Conservation (phyloP, 1,139 yeast genomes). For the Scheffersomyces cryptocercus region DNA sequence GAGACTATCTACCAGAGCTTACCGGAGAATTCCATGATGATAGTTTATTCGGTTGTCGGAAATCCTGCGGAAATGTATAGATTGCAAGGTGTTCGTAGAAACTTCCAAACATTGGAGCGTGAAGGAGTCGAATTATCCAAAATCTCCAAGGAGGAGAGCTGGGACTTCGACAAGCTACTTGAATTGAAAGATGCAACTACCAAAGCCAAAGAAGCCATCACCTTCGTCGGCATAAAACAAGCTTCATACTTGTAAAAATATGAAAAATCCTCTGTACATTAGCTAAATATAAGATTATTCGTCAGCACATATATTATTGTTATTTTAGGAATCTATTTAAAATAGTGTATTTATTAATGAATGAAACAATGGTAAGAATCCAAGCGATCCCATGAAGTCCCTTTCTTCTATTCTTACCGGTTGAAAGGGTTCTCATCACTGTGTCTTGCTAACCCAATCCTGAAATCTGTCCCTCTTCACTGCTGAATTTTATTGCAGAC, state of each 20-base stretch:
- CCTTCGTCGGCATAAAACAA: constrained; percentile 35
- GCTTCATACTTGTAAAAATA: too few relatives aligned
- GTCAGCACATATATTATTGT: too few relatives aligned
- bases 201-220: constrained; percentile 56
- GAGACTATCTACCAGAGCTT: constrained; percentile 48
- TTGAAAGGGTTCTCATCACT: neutral
- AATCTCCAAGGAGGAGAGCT: constrained; percentile 45
- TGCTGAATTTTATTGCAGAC: constrained; percentile 20
- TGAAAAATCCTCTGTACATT: too few relatives aligned
- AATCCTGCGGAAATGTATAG: constrained; percentile 53
- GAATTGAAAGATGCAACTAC: constrained; percentile 40
- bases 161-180: constrained; percentile 53
- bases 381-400: neutral
- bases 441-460: constrained; percentile 4
- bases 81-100: constrained; percentile 42
- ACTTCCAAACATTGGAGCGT: constrained; percentile 39
- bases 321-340: too few relatives aligned
- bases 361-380: too few relatives aligned
- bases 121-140: constrained; percentile 38
- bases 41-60: constrained; percentile 66
- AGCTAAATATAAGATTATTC: too few relatives aligned
- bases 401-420: constrained; percentile 3
- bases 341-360: too few relatives aligned
- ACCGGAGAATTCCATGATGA: constrained; percentile 61
- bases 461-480: constrained; percentile 22